A percentile compares a stretch with the other conserved stretches of the same genome.
Conservation (phyloP, 192 early-diverging fungal genomes). For the Helicostylum pulchrum region DNA sequence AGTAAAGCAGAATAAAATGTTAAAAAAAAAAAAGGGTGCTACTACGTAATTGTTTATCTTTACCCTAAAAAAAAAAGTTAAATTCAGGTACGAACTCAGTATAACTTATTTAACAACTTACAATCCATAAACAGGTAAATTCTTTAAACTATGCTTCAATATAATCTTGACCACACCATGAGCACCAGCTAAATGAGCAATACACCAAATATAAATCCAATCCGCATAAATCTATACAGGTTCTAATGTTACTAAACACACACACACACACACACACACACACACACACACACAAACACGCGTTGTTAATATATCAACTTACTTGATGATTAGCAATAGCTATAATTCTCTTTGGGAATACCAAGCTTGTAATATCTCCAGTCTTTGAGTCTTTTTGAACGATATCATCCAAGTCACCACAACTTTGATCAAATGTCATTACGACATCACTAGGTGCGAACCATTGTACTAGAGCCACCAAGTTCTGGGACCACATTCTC, state of each 20-base stretch:
- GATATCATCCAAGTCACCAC: slow-evolving; percentile 9
- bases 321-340: slow-evolving; percentile 61
- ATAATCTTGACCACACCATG: slow-evolving; percentile 91
- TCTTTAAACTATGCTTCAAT: slow-evolving; percentile 76
- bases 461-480: slow-evolving; percentile 48
- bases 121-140: slow-evolving; percentile 87
- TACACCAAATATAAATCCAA: slow-evolving; percentile 68
- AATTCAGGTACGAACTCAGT: not conserved
- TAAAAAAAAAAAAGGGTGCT: too few species aligned
- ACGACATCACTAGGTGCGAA: slow-evolving; percentile 51
- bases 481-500: slow-evolving; percentile 32
- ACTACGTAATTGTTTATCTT: not conserved
- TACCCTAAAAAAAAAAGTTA: slow-evolving; percentile 9
- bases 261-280: not conserved
- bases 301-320: not conserved
- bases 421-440: slow-evolving; percentile 41
- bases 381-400: slow-evolving; percentile 10
- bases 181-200: slow-evolving; percentile 62
- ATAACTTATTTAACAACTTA: slow-evolving; percentile 27
- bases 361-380: slow-evolving; percentile 28
- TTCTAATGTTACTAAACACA: not conserved
- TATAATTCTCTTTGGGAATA: slow-evolving; percentile 48
- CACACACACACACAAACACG: not conserved
- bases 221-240: slow-evolving; percentile 55
- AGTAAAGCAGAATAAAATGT: not conserved